phyloP scores from a whole-genome alignment of 129 eudicot species.

The Escallonia rubra region DNA sequence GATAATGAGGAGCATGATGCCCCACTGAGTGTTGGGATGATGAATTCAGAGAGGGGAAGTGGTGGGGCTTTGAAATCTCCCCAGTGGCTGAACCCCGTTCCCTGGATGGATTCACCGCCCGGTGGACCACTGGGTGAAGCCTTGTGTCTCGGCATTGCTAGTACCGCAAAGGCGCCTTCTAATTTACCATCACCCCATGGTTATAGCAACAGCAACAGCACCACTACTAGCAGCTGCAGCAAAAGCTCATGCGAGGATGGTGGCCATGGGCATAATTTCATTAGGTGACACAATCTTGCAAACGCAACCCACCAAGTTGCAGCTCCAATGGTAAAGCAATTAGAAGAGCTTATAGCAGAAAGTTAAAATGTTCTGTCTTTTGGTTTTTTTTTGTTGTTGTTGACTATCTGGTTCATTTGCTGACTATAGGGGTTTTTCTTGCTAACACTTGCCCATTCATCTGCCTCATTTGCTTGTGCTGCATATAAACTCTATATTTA shows the following conservation, averaged over 20 bases:
- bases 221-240: slow-evolving; percentile 36
- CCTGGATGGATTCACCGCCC: slow-evolving; percentile 53
- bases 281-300: slow-evolving; percentile 17
- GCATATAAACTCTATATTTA: no score
- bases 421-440: neutral
- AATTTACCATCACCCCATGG: slow-evolving; percentile 26
- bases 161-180: slow-evolving; percentile 14
- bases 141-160: slow-evolving; percentile 53
- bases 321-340: neutral
- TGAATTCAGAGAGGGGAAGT: slow-evolving; percentile 4
- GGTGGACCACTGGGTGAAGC: slow-evolving; percentile 91
- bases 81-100: slow-evolving; percentile 39
- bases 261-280: slow-evolving; percentile 34
- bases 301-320: neutral
- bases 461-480: no score
- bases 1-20: neutral
- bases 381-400: neutral
- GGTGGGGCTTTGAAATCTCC: slow-evolving; percentile 21
- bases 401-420: neutral
- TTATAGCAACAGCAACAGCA: slow-evolving; percentile 24
- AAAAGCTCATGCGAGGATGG: slow-evolving; percentile 39
- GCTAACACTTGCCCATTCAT: neutral
- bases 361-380: neutral
- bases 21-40: slow-evolving; percentile 14
- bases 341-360: neutral